These are phyloP conservation scores for Phlebiopsis gigantea DNA, from an alignment of 768 basidiomycete genomes.

Conservation along the genomic window DNA sequence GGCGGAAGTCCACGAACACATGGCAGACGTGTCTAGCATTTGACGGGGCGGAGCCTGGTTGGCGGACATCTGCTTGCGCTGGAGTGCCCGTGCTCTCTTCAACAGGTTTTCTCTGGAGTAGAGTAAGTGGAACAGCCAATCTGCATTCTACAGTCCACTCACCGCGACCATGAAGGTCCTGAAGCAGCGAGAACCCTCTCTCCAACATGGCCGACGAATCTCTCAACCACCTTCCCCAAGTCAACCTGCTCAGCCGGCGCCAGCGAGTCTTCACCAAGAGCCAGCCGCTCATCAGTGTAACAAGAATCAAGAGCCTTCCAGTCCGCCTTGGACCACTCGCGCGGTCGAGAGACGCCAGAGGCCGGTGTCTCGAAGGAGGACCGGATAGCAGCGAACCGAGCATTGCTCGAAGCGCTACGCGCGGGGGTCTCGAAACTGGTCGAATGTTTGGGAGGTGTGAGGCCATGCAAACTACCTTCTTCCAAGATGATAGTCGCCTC, in stretches of 20 bases:
- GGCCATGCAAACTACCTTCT: conserved; percentile 10
- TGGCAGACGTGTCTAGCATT: conserved; percentile 26
- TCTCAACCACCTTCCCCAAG: conserved; percentile 51
- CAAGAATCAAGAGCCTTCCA: conserved; percentile 81
- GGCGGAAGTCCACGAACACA: conserved; percentile 46
- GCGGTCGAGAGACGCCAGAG: conserved; percentile 4
- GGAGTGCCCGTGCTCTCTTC: conserved; percentile 48
- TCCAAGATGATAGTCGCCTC: conserved; percentile 37
- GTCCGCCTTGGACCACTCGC: conserved; percentile 65
- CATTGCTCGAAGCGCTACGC: conserved; percentile 4
- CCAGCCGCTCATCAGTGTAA: conserved; percentile 66
- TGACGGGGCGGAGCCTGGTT: conserved; percentile 47
- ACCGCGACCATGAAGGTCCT: conserved; percentile 58
- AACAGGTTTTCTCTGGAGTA: conserved; percentile 43
- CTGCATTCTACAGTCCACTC: conserved; percentile 19
- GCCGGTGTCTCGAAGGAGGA: background rate
- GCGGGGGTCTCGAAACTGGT: conserved; percentile 8
- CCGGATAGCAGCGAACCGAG: background rate
- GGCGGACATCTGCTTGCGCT: conserved; percentile 54
- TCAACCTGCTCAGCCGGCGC: conserved; percentile 50
- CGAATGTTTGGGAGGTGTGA: background rate
- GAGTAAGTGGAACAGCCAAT: conserved; percentile 1
- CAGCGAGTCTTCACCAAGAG: conserved; percentile 35
- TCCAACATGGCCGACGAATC: conserved; percentile 47
- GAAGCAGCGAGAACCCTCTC: conserved; percentile 33